These are phyloP conservation scores for Endoconidiophora laricicola DNA, from an alignment of 2,329 filamentous ascomycete genomes.

Conservation along the genomic window DNA sequence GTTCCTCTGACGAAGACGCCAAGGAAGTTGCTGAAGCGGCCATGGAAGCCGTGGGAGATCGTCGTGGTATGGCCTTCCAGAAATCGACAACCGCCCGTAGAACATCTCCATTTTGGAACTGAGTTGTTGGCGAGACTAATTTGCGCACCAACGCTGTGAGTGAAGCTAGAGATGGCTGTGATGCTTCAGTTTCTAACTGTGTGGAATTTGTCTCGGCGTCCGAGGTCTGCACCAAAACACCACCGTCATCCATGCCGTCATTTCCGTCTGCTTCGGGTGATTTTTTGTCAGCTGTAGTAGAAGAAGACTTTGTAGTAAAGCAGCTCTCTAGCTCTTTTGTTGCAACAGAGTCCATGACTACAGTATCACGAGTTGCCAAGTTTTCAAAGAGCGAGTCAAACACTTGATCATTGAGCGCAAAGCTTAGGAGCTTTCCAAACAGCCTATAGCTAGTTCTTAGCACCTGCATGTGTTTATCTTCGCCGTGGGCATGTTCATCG, in stretches of 20 bases:
- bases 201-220: constrained; percentile 13
- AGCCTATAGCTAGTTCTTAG: constrained; percentile 52
- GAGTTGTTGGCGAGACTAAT: constrained; percentile 33
- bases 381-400: constrained; percentile 51
- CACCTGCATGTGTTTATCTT: constrained; percentile 28
- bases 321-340: no score
- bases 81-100: constrained; percentile 44
- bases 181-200: background rate
- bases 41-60: constrained; percentile 9
- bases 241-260: background rate
- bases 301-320: no score
- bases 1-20: constrained; percentile 17
- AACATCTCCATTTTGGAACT: constrained; percentile 45
- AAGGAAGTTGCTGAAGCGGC: background rate
- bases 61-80: constrained; percentile 44
- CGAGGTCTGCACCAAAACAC: background rate
- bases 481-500: background rate
- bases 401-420: constrained; percentile 63
- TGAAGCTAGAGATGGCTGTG: background rate
- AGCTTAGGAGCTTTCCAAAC: constrained; percentile 68
- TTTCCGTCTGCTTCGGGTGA: background rate
- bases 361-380: constrained; percentile 17
- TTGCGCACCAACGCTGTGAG: constrained; percentile 23
- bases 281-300: background rate
- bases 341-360: background rate